Evolutionary conservation across 306 rosid species (phyloP).

Genomic region (Purshia tridentata): DNA sequence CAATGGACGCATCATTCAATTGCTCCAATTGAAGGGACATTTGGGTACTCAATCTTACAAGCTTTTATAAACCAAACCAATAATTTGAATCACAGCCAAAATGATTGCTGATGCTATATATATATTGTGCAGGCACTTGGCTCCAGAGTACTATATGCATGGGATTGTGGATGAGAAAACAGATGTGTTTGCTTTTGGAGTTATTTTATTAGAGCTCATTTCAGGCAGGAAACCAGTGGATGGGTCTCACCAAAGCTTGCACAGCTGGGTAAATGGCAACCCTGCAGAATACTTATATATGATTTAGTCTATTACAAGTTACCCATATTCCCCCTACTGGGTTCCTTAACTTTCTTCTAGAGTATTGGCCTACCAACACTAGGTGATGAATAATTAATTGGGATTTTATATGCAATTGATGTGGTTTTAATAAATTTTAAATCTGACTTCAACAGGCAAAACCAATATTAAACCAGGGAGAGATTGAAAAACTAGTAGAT

Average conservation of each 20-base stretch:
- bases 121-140: slow-evolving; percentile 66
- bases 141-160: slow-evolving; percentile 93
- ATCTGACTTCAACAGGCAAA: slow-evolving; percentile 58
- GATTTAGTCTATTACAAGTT: slow-evolving; percentile 1
- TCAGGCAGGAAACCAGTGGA: slow-evolving; percentile 93
- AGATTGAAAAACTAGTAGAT: slow-evolving; percentile 66
- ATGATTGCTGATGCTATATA: slow-evolving; percentile 5
- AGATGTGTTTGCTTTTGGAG: slow-evolving; percentile 98
- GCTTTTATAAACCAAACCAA: neutral
- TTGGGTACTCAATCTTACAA: slow-evolving; percentile 55
- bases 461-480: slow-evolving; percentile 79
- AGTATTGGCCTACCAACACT: neutral
- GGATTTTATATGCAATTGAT: slow-evolving; percentile 4
- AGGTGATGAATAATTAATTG: slow-evolving; percentile 17
- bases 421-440: neutral
- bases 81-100: neutral
- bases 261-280: slow-evolving; percentile 62
- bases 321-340: slow-evolving; percentile 1
- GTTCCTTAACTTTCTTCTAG: slow-evolving; percentile 22
- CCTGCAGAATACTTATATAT: neutral
- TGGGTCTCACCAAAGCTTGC: slow-evolving; percentile 89
- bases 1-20: slow-evolving; percentile 98
- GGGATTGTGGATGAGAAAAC: slow-evolving; percentile 99
- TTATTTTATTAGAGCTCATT: slow-evolving; percentile 73
- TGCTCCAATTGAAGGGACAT: slow-evolving; percentile 96